Conservation (phyloP, 176 grass and related monocot species). For the Oryza rufipogon region DNA sequence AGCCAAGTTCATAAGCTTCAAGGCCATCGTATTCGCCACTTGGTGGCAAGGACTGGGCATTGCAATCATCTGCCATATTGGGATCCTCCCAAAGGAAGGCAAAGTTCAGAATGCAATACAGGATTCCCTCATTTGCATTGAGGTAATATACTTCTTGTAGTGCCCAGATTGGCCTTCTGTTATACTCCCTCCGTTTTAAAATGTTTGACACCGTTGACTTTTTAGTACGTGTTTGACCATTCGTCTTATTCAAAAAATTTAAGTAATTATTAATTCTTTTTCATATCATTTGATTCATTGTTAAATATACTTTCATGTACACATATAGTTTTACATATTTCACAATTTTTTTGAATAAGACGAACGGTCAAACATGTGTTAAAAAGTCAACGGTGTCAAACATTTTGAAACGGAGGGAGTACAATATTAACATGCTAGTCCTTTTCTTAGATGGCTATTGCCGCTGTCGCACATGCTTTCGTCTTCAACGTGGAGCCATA, state of each 20-base stretch:
- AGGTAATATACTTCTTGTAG: slow-evolving; percentile 38
- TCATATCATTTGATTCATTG: too few relatives aligned
- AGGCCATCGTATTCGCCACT: slow-evolving; percentile 97
- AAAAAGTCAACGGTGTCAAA: too few relatives aligned
- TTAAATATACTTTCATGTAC: too few relatives aligned
- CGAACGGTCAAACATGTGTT: too few relatives aligned
- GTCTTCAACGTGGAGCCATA: slow-evolving; percentile 72
- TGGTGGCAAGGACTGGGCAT: slow-evolving; percentile 91
- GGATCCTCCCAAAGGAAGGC: slow-evolving; percentile 62
- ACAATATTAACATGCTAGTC: neutral
- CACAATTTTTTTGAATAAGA: too few relatives aligned
- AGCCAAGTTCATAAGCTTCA: slow-evolving; percentile 97
- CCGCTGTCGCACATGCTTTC: slow-evolving; percentile 69
- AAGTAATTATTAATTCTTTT: too few relatives aligned
- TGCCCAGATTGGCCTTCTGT: neutral
- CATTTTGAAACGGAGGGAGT: too few relatives aligned
- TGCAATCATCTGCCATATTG: slow-evolving; percentile 74
- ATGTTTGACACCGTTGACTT: too few relatives aligned
- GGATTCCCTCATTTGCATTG: slow-evolving; percentile 90
- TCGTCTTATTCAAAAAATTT: too few relatives aligned
- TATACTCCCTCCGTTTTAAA: neutral
- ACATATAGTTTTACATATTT: too few relatives aligned
- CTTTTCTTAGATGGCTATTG: slow-evolving; percentile 78
- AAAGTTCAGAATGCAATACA: slow-evolving; percentile 83
- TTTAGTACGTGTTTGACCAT: too few relatives aligned